These are phyloP conservation scores for Ilyonectria robusta DNA, from an alignment of 2,329 filamentous ascomycete genomes.

Conservation along the genomic window DNA sequence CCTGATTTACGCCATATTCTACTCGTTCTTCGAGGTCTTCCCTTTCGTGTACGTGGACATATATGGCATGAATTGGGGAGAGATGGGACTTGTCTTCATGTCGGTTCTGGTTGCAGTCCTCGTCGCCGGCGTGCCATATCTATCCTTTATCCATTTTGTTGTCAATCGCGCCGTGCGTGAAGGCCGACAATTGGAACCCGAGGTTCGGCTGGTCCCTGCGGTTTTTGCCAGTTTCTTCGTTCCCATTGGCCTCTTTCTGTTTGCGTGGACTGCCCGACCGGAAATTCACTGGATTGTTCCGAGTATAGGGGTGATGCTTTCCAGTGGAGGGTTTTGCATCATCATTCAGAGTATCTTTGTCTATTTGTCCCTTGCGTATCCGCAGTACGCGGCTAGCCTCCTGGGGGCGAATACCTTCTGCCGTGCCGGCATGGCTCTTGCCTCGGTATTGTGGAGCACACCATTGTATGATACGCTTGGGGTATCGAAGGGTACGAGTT, in stretches of 20 bases:
- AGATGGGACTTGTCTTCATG: constrained; percentile 59
- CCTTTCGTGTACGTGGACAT: constrained; percentile 61
- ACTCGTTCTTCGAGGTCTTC: constrained; percentile 60
- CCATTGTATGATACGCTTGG: neutral
- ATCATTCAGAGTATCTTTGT: constrained; percentile 11
- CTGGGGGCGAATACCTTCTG: constrained; percentile 3
- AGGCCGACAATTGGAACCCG: neutral
- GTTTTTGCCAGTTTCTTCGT: neutral
- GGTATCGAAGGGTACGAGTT: neutral
- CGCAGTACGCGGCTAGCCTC: neutral
- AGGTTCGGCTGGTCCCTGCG: neutral
- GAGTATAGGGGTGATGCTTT: neutral
- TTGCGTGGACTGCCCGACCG: neutral
- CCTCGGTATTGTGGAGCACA: neutral
- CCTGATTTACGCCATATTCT: neutral
- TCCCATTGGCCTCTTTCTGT: neutral
- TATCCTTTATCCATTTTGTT: neutral
- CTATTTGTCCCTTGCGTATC: constrained; percentile 5
- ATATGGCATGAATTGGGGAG: constrained; percentile 61
- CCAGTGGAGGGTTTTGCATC: neutral
- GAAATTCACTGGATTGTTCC: neutral
- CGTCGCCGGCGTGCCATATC: neutral
- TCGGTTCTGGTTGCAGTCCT: constrained; percentile 48
- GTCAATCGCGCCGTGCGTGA: neutral
- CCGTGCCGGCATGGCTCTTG: neutral